Evolutionary conservation across 495 filamentous ascomycete genomes (phyloP).

Genomic region (Daldinia decipiens): DNA sequence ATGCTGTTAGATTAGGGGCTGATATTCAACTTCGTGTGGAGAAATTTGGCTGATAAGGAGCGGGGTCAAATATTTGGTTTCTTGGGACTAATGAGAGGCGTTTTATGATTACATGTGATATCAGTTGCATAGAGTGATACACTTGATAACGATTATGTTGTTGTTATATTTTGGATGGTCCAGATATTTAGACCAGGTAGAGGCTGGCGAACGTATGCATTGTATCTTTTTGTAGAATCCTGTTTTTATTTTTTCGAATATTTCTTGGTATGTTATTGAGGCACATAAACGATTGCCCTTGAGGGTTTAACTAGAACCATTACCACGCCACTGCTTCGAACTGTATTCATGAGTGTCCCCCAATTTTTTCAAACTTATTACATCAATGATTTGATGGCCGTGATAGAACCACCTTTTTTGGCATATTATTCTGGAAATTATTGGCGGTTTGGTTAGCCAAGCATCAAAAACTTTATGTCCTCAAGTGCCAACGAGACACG

Average conservation of each 20-base stretch:
- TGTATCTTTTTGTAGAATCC: background rate
- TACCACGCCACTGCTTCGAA: background rate
- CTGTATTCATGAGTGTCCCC: background rate
- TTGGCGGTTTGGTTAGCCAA: background rate
- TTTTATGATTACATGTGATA: constrained; percentile 6
- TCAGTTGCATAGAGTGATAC: background rate
- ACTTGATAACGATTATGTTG: background rate
- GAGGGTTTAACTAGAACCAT: background rate
- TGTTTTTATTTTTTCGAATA: background rate
- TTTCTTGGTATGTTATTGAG: background rate
- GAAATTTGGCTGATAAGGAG: constrained; percentile 62
- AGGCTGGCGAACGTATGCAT: background rate
- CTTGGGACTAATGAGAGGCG: background rate
- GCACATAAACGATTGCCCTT: background rate
- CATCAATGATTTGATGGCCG: background rate
- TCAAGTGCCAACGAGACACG: too few species aligned
- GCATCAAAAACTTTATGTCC: background rate
- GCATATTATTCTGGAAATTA: background rate
- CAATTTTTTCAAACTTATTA: background rate
- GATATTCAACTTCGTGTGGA: constrained; percentile 57
- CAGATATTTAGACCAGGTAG: background rate
- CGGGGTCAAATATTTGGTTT: constrained; percentile 4
- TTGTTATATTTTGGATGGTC: background rate
- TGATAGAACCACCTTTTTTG: background rate
- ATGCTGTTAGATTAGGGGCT: constrained; percentile 51